Evolutionary conservation across 352 stramenopile species (phyloP).

Genomic region (Globisporangium apiculatum): DNA sequence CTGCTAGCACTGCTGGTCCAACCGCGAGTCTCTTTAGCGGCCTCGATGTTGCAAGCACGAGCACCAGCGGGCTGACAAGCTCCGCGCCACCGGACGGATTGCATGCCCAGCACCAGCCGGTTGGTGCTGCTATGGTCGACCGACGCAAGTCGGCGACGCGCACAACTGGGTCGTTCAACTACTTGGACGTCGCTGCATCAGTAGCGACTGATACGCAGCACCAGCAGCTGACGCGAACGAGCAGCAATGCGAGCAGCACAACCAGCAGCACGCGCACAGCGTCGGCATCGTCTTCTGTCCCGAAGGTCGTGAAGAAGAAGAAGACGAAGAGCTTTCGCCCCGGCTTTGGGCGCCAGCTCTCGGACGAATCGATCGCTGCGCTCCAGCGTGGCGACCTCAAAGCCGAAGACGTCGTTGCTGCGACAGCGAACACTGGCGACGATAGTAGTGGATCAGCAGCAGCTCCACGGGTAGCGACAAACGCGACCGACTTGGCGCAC

Average conservation of each 20-base stretch:
- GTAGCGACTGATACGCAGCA: constrained; percentile 12
- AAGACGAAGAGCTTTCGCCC: constrained; percentile 84
- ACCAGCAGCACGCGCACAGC: constrained; percentile 12
- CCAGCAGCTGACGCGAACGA: not conserved
- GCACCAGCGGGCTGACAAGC: not conserved
- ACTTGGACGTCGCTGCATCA: constrained; percentile 37
- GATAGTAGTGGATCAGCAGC: constrained; percentile 20
- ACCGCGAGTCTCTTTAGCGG: constrained; percentile 36
- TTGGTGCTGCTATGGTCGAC: constrained; percentile 9
- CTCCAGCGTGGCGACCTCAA: constrained; percentile 73
- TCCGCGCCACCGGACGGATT: not conserved
- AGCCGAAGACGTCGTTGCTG: constrained; percentile 57
- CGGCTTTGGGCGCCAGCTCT: constrained; percentile 77
- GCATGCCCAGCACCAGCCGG: constrained; percentile 8
- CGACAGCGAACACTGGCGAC: constrained; percentile 6
- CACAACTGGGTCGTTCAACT: constrained; percentile 48
- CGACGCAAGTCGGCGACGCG: constrained; percentile 30
- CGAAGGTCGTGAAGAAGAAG: constrained; percentile 74
- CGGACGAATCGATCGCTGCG: constrained; percentile 71
- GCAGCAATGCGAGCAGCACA: constrained; percentile 21
- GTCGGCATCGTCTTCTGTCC: constrained; percentile 12
- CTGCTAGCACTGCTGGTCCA: not conserved
- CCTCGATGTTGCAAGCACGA: constrained; percentile 32
- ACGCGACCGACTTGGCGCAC: constrained; percentile 51
- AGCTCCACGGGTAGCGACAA: no score